A percentile compares a stretch with the other conserved stretches of the same genome.
Conservation (phyloP, 495 filamentous ascomycete genomes). For the Penicillium longicatenatum region DNA sequence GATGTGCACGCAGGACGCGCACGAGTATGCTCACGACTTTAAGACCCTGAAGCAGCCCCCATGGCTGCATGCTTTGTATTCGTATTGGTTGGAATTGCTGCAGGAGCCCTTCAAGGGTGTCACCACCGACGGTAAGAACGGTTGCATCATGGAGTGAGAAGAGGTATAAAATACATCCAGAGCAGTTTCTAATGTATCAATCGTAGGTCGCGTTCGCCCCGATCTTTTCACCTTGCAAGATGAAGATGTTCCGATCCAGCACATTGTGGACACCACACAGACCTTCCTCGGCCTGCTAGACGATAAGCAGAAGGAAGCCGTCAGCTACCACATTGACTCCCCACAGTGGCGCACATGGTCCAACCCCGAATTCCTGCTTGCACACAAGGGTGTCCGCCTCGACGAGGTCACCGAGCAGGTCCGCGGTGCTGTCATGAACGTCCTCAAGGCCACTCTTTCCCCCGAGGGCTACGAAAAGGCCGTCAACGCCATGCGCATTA, state of each 20-base stretch:
- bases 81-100: conserved; percentile 65
- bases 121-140: conserved; percentile 61
- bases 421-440: conserved; percentile 51
- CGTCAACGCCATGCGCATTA: conserved; percentile 69
- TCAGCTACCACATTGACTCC: conserved; percentile 65
- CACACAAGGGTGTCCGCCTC: conserved; percentile 64
- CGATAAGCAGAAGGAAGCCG: conserved; percentile 45
- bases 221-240: conserved; percentile 62
- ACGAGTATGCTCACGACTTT: conserved; percentile 64
- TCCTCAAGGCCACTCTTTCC: conserved; percentile 61
- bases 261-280: conserved; percentile 53
- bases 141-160: not conserved
- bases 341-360: conserved; percentile 75
- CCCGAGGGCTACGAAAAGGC: conserved; percentile 72
- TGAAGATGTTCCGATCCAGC: conserved; percentile 58
- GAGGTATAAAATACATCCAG: not conserved
- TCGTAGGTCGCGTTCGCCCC: conserved; percentile 52
- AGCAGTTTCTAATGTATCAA: not conserved
- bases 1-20: conserved; percentile 63
- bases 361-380: conserved; percentile 70
- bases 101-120: conserved; percentile 72
- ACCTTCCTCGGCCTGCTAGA: conserved; percentile 45
- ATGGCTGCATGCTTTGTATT: conserved; percentile 67
- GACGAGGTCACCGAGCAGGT: conserved; percentile 52
- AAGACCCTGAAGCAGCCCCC: conserved; percentile 60